These are phyloP conservation scores for Gossypium longicalyx DNA, from an alignment of 345 rosid genomes.

Conservation along the genomic window DNA sequence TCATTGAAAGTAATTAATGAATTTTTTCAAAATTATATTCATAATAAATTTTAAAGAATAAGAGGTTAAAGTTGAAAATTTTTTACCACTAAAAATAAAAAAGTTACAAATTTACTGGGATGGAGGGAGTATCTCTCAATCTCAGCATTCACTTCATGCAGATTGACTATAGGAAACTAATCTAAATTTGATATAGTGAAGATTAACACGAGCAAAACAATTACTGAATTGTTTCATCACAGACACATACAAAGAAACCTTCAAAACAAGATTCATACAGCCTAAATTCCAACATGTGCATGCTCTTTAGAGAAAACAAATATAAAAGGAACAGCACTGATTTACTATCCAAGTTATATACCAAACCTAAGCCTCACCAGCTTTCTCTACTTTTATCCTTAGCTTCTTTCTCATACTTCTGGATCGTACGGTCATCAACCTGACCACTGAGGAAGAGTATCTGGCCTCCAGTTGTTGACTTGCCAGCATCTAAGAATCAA, in stretches of 20 bases:
- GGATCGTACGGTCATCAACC: slow-evolving; percentile 95
- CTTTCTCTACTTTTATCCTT: slow-evolving; percentile 99
- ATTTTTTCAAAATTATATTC: no score
- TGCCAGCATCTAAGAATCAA: slow-evolving; percentile 83
- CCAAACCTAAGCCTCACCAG: slow-evolving; percentile 49
- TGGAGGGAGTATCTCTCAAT: no score
- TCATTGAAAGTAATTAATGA: no score
- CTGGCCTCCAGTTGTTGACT: slow-evolving; percentile 99
- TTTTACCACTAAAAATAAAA: no score
- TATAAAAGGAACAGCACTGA: background rate
- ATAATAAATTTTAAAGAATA: slow-evolving; percentile 1
- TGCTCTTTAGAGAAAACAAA: background rate
- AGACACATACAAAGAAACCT: no score
- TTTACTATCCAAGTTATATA: background rate
- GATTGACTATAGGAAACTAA: no score
- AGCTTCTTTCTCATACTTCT: slow-evolving; percentile 96
- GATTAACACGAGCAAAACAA: no score
- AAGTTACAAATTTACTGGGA: no score
- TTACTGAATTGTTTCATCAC: no score
- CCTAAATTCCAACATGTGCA: background rate
- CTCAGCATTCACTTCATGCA: no score
- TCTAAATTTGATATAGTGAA: no score
- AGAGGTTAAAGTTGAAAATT: no score
- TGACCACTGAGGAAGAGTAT: slow-evolving; percentile 95
- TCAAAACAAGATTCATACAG: background rate